phyloP scores from a whole-genome alignment of 2,329 filamentous ascomycete genomes.

The Emmonsiellopsis sp. region DNA sequence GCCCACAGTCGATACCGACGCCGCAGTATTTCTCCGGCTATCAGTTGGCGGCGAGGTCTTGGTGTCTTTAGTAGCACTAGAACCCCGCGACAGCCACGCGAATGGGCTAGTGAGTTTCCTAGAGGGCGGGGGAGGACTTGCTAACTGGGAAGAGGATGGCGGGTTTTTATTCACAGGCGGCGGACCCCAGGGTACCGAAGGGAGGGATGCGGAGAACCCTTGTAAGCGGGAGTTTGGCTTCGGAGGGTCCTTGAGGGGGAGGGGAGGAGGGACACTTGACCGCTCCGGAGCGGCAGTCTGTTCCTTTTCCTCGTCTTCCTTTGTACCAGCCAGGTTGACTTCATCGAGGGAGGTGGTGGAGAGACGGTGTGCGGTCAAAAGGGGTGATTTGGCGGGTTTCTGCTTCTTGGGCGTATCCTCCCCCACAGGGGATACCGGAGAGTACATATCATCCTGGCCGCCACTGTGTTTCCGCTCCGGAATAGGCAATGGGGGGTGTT shows the following conservation, averaged over 20 bases:
- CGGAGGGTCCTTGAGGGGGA: conserved; percentile 25
- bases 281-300: background rate
- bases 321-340: conserved; percentile 55
- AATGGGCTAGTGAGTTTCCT: conserved; percentile 84
- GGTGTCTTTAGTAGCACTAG: conserved; percentile 44
- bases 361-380: conserved; percentile 43
- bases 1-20: conserved; percentile 66
- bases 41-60: conserved; percentile 46
- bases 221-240: conserved; percentile 26
- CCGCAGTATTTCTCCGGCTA: conserved; percentile 62
- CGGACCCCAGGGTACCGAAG: conserved; percentile 63
- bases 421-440: conserved; percentile 20
- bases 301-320: conserved; percentile 37
- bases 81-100: conserved; percentile 67
- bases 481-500: conserved; percentile 20
- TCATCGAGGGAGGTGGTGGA: conserved; percentile 53
- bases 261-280: conserved; percentile 17
- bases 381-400: conserved; percentile 40
- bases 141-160: conserved; percentile 25
- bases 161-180: conserved; percentile 34
- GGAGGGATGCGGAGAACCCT: conserved; percentile 63
- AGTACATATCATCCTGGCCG: conserved; percentile 16
- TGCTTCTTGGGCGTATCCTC: conserved; percentile 27
- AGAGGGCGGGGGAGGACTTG: conserved; percentile 28
- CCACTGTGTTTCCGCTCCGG: conserved; percentile 10